Conservation (phyloP, 495 filamentous ascomycete species). For the Neohortaea acidophila region DNA sequence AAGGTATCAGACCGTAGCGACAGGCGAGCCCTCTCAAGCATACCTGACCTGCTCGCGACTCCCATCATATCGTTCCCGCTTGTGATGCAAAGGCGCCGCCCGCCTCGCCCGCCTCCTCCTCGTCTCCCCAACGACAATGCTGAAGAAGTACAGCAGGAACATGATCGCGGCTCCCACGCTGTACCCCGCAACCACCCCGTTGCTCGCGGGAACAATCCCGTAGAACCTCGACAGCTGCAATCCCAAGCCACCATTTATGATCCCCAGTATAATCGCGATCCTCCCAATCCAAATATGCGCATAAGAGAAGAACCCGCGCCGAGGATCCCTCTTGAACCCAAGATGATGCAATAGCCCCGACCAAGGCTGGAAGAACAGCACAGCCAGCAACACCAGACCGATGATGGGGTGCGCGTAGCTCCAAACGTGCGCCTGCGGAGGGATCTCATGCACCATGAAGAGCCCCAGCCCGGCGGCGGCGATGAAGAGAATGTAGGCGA, state of each 20-base stretch:
- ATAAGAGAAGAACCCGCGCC: conserved; percentile 23
- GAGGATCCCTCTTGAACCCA: conserved; percentile 22
- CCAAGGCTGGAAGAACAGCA: conserved; percentile 26
- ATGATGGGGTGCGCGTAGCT: conserved; percentile 22
- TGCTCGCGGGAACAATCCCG: not conserved
- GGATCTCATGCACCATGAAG: conserved; percentile 20
- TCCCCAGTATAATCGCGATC: conserved; percentile 22
- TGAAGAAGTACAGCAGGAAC: conserved; percentile 12
- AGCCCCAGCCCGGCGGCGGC: conserved; percentile 22
- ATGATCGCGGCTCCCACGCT: conserved; percentile 6
- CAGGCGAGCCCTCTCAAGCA: not conserved
- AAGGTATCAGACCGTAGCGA: too few relatives aligned
- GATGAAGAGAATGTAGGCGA: conserved; percentile 23
- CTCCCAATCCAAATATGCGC: conserved; percentile 25
- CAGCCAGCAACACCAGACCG: conserved; percentile 22
- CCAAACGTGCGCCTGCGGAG: conserved; percentile 10
- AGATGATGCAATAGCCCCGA: conserved; percentile 22
- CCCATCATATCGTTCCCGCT: not conserved
- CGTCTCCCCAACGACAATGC: conserved; percentile 15
- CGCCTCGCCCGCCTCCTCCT: conserved; percentile 1
- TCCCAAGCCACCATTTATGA: conserved; percentile 26
- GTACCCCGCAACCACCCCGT: conserved; percentile 3
- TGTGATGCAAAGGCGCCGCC: not conserved
- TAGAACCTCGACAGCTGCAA: conserved; percentile 18
- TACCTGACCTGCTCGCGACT: not conserved